These are phyloP conservation scores for Nicotiana noctiflora DNA, from an alignment of 257 asterid genomes.

Conservation along the genomic window DNA sequence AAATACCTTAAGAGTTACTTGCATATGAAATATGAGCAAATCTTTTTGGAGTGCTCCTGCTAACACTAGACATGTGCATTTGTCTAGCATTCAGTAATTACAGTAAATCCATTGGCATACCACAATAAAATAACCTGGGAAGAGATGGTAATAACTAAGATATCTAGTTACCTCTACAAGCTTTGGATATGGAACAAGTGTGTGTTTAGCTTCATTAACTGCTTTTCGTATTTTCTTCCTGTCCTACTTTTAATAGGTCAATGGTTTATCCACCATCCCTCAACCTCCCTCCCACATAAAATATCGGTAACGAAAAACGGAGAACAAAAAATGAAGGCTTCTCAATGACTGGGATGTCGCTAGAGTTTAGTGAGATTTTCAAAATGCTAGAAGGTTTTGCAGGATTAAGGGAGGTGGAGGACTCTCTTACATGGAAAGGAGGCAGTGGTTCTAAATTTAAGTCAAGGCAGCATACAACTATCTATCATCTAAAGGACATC, in stretches of 20 bases:
- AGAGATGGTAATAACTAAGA: neutral
- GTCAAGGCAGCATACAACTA: neutral
- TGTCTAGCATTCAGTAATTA: conserved; percentile 6
- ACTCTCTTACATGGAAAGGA: neutral
- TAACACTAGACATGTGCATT: neutral
- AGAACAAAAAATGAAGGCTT: neutral
- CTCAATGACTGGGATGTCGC: neutral
- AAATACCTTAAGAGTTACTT: neutral
- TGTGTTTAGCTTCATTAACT: neutral
- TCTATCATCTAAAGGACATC: no score
- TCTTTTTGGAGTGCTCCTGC: neutral
- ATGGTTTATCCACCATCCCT: neutral
- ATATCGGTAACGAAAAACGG: neutral
- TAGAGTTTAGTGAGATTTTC: neutral
- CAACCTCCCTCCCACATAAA: neutral
- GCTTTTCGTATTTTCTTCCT: neutral
- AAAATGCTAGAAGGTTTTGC: neutral
- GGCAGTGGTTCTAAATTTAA: no score
- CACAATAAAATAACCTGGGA: neutral
- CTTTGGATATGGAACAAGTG: neutral
- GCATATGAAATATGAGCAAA: neutral
- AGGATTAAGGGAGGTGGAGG: neutral
- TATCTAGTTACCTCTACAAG: neutral
- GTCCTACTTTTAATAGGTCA: neutral
- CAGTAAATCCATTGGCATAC: neutral